These are phyloP conservation scores for Corchorus capsularis DNA, from an alignment of 345 rosid genomes.

Conservation along the genomic window DNA sequence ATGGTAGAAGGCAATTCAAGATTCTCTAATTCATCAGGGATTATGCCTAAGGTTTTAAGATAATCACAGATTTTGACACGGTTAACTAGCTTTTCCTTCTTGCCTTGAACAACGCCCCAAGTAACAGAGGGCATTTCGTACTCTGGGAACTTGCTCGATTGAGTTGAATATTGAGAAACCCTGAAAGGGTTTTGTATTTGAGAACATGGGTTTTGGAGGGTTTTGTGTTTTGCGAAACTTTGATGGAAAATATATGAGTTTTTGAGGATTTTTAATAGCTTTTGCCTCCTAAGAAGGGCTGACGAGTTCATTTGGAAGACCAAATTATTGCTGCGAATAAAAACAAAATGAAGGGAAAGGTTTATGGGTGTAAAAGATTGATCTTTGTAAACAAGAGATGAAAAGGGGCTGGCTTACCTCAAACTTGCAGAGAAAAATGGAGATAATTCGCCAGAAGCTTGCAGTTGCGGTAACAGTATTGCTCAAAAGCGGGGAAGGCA, in stretches of 20 bases:
- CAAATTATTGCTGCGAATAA: not conserved
- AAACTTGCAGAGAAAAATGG: not conserved
- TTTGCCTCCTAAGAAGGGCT: constrained; percentile 34
- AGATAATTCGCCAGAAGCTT: not conserved
- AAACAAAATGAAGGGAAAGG: not conserved
- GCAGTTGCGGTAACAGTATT: not conserved
- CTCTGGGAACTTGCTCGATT: constrained; percentile 72
- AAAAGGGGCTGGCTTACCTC: not conserved
- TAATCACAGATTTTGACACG: constrained; percentile 92
- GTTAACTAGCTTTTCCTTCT: constrained; percentile 77
- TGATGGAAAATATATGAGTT: constrained; percentile 18
- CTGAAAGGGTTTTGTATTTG: constrained; percentile 21
- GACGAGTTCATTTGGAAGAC: constrained; percentile 32
- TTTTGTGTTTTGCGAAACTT: constrained; percentile 20
- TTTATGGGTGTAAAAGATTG: not conserved
- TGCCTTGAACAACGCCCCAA: constrained; percentile 92
- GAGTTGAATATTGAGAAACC: constrained; percentile 49
- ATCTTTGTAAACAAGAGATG: not conserved
- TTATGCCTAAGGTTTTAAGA: constrained; percentile 74
- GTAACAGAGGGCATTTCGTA: constrained; percentile 97
- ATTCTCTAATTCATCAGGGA: constrained; percentile 81
- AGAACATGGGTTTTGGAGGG: constrained; percentile 30
- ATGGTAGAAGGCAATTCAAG: constrained; percentile 86
- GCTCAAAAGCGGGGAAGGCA: not conserved
- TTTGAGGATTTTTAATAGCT: constrained; percentile 31